Conservation (phyloP, 2,329 filamentous ascomycete species). For the Colletotrichum echinochloae region DNA sequence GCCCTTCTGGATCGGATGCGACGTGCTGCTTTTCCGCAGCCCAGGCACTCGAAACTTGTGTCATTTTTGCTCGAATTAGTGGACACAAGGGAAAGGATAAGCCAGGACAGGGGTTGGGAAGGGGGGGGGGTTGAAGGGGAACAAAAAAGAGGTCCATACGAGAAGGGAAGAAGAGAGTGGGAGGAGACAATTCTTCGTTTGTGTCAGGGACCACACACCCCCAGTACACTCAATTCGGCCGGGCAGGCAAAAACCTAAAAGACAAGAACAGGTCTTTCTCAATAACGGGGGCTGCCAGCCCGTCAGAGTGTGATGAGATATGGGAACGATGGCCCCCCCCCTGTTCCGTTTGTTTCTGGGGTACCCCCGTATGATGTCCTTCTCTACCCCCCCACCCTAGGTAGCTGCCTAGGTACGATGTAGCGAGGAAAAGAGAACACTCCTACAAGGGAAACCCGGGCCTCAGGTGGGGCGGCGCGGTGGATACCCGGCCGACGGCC, state of each 20-base stretch:
- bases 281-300: too few relatives aligned
- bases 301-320: conserved; percentile 2
- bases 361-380: conserved; percentile 25
- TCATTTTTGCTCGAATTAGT: conserved; percentile 11
- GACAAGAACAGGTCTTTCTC: conserved; percentile 7
- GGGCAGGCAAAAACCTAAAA: neutral
- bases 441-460: conserved; percentile 2
- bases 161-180: neutral
- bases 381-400: neutral
- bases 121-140: neutral
- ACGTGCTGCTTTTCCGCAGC: conserved; percentile 20
- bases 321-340: conserved; percentile 1
- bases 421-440: neutral
- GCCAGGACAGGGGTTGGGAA: neutral
- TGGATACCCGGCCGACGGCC: conserved; percentile 25
- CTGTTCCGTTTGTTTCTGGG: conserved; percentile 13
- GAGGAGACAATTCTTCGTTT: too few relatives aligned
- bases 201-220: neutral
- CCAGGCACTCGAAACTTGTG: neutral
- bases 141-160: neutral
- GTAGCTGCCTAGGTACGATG: too few relatives aligned
- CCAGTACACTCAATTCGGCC: neutral
- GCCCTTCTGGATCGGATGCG: conserved; percentile 36
- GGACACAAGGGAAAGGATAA: neutral
- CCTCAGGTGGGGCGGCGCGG: neutral